These are phyloP conservation scores for Jasminum sambac DNA, from an alignment of 257 asterid species.

Conservation along the genomic window DNA sequence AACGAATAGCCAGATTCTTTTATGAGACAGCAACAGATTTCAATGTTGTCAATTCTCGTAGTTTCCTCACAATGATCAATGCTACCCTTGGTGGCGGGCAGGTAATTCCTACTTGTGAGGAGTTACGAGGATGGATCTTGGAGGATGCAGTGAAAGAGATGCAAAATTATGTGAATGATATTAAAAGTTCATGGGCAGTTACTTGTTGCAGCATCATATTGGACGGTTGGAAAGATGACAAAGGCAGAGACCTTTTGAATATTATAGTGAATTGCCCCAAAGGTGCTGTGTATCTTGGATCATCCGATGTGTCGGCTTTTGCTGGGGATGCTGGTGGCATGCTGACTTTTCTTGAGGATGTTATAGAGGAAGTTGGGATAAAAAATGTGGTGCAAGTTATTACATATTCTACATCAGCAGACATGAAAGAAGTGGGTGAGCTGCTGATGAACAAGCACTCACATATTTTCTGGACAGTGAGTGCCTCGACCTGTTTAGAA, in stretches of 20 bases:
- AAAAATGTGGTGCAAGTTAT: constrained; percentile 58
- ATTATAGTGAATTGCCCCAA: constrained; percentile 49
- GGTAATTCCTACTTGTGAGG: constrained; percentile 42
- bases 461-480: constrained; percentile 54
- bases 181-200: constrained; percentile 44
- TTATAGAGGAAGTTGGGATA: constrained; percentile 45
- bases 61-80: constrained; percentile 43
- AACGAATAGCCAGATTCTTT: constrained; percentile 43
- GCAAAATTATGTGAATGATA: constrained; percentile 28
- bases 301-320: constrained; percentile 39
- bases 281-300: constrained; percentile 51
- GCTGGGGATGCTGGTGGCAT: constrained; percentile 27
- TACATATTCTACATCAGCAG: constrained; percentile 42
- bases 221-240: constrained; percentile 56
- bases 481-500: constrained; percentile 55
- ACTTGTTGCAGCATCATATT: constrained; percentile 63
- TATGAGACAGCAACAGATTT: constrained; percentile 50
- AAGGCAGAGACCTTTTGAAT: constrained; percentile 39
- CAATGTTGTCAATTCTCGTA: constrained; percentile 31
- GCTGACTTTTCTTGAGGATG: constrained; percentile 29
- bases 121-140: constrained; percentile 60
- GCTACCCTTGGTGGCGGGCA: constrained; percentile 21
- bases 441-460: constrained; percentile 36
- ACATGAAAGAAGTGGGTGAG: constrained; percentile 51
- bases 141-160: constrained; percentile 39